These are phyloP conservation scores for Phytophthora kernoviae DNA, from an alignment of 352 stramenopile genomes.

Conservation along the genomic window DNA sequence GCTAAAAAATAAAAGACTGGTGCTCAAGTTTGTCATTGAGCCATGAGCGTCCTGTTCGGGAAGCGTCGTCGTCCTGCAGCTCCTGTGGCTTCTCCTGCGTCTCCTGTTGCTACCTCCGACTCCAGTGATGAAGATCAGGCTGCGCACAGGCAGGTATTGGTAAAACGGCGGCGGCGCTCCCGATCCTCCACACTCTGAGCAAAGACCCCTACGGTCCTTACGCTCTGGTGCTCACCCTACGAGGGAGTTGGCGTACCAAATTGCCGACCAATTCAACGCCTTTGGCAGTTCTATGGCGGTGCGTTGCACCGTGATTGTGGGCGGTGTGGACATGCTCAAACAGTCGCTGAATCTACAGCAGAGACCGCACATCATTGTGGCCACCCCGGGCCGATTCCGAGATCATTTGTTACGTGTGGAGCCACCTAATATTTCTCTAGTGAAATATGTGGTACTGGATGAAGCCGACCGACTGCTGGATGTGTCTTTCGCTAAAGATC, in stretches of 20 bases:
- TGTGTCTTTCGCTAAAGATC: conserved; percentile 85
- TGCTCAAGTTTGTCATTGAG: neutral
- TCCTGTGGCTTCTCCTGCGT: neutral
- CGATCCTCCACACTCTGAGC: conserved; percentile 96
- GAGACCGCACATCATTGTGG: conserved; percentile 97
- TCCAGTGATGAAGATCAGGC: conserved; percentile 23
- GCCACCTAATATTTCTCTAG: conserved; percentile 87
- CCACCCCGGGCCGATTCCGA: conserved; percentile 95
- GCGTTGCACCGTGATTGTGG: conserved; percentile 93
- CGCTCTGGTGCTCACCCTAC: conserved; percentile 96
- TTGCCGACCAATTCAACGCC: conserved; percentile 96
- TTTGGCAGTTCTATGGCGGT: conserved; percentile 93
- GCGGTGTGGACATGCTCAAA: conserved; percentile 94
- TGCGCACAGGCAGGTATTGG: conserved; percentile 95
- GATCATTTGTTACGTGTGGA: conserved; percentile 93
- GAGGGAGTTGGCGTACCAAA: conserved; percentile 98
- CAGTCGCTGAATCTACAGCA: conserved; percentile 90
- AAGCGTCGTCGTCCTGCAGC: conserved; percentile 57
- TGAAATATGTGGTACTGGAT: conserved; percentile 97
- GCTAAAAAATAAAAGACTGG: neutral
- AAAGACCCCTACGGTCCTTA: conserved; percentile 95
- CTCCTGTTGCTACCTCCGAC: neutral
- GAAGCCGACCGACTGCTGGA: conserved; percentile 97
- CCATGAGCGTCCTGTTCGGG: conserved; percentile 82
- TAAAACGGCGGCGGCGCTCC: conserved; percentile 97